Base-by-base conservation (phyloP, 163 green algal species). In the Trebouxiophyceae sp. region DNA sequence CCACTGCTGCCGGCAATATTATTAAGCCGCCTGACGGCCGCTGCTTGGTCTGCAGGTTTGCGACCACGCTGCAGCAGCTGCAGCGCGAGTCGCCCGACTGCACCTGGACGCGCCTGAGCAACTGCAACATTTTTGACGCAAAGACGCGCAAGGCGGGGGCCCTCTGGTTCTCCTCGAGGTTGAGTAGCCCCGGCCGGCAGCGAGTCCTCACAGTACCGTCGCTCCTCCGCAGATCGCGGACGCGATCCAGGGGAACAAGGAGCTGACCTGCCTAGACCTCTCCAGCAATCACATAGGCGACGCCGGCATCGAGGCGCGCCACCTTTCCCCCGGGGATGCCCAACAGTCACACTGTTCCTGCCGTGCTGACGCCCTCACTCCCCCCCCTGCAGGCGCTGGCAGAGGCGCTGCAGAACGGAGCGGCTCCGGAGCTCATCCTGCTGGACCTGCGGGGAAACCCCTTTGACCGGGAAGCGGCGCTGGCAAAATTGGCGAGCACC, bases 391-490 rank as follows among this genome's bases (percentile, higher is more conserved):
- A 84, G 76, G 77, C 74, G 23, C 65, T 93, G 3, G 79, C 71
- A 27, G 64, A 67, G 5, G 73, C 77, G 26, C 69, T 93, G 26
- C 27, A 54, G 0, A 45, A 61, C 4, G 78, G 78, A 22, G 79
- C 76, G 0, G 84, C 75, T 0, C 60, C 78, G 5, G 86, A 88
- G 62, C 72, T 93, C 0, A 91, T 91, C 30, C 77, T 80, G 27
- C 74, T 93, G 5, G 84, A 92, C 69, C 45, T 93, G 45, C 47
- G 79, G 23, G 81, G 83, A 34, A 92, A 93, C 62, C 65, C 71
- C 5, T 60, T 86, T 6, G 57, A 50, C 39, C n/a, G n/a, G n/a
- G n/a, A n/a, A n/a, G n/a, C n/a, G n/a, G n/a, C n/a, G n/a, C n/a
- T n/a, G n/a, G n/a, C n/a, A n/a, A n/a, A n/a, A n/a, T n/a, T n/a